Evolutionary conservation across 441 rosid species (phyloP).

Genomic region (Isatis lusitanica): DNA sequence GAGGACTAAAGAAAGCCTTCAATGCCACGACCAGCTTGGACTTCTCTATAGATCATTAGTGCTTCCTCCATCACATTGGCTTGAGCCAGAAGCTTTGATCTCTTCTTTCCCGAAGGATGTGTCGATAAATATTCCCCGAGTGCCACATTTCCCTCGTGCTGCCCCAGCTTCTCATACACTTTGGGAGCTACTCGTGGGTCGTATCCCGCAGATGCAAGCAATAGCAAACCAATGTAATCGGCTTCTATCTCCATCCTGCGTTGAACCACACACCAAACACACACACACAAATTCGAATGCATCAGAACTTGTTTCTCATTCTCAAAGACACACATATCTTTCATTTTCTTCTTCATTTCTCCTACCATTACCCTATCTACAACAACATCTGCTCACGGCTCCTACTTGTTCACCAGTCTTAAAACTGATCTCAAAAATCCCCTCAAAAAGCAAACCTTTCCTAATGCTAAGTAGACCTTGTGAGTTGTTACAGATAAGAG

Average conservation of each 20-base stretch:
- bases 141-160: conserved; percentile 49
- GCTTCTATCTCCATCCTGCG: conserved; percentile 40
- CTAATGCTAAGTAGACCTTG: background rate
- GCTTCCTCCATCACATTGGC: conserved; percentile 97
- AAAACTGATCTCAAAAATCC: background rate
- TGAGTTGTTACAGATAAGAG: background rate
- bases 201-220: conserved; percentile 87
- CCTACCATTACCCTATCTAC: background rate
- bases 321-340: background rate
- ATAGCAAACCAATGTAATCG: conserved; percentile 54
- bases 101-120: conserved; percentile 93
- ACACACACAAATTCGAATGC: background rate
- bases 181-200: conserved; percentile 87
- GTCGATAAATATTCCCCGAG: conserved; percentile 74
- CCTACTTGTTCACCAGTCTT: background rate
- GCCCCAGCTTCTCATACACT: conserved; percentile 79
- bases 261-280: conserved; percentile 17
- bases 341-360: background rate
- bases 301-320: conserved; percentile 1
- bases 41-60: conserved; percentile 62
- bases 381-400: background rate
- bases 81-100: conserved; percentile 68
- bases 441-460: background rate
- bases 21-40: conserved; percentile 54
- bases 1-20: conserved; percentile 79